These are phyloP conservation scores for Graphiopsis chlorocephala DNA, from an alignment of 2,329 filamentous ascomycete species.

Conservation along the genomic window DNA sequence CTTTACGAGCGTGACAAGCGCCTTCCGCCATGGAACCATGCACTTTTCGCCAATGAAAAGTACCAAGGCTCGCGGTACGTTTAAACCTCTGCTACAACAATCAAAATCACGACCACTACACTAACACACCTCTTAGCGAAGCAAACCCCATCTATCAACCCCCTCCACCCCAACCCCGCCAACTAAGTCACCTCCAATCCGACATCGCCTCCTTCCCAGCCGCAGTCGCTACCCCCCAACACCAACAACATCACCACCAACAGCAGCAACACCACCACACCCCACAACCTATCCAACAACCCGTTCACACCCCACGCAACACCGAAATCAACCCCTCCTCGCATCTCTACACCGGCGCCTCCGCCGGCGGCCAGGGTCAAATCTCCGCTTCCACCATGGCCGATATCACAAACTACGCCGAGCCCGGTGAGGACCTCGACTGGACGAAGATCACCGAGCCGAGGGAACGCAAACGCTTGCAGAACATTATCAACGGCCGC, in stretches of 20 bases:
- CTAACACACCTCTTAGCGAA: constrained; percentile 9
- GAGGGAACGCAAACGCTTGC: constrained; percentile 36
- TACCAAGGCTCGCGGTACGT: constrained; percentile 33
- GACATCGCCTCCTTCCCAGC: constrained; percentile 31
- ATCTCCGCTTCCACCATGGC: constrained; percentile 34
- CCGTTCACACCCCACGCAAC: constrained; percentile 11
- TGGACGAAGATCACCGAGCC: constrained; percentile 40
- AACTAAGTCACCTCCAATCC: constrained; percentile 29
- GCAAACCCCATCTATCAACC: constrained; percentile 15
- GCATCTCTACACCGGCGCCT: constrained; percentile 35
- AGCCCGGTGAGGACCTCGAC: constrained; percentile 40
- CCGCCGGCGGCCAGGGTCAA: constrained; percentile 32
- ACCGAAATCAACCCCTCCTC: constrained; percentile 30
- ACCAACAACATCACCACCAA: constrained; percentile 4
- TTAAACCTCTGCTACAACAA: not conserved
- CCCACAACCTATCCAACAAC: constrained; percentile 1
- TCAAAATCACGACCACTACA: not conserved
- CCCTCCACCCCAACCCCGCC: constrained; percentile 21
- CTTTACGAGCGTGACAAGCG: constrained; percentile 83
- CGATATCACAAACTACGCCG: constrained; percentile 38
- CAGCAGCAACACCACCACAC: constrained; percentile 17
- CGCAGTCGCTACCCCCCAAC: not conserved
- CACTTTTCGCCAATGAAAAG: constrained; percentile 57
- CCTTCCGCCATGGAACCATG: constrained; percentile 72
- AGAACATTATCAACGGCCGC: constrained; percentile 41